Conservation (phyloP, 257 asterid genomes). For the Coffea eugenioides region DNA sequence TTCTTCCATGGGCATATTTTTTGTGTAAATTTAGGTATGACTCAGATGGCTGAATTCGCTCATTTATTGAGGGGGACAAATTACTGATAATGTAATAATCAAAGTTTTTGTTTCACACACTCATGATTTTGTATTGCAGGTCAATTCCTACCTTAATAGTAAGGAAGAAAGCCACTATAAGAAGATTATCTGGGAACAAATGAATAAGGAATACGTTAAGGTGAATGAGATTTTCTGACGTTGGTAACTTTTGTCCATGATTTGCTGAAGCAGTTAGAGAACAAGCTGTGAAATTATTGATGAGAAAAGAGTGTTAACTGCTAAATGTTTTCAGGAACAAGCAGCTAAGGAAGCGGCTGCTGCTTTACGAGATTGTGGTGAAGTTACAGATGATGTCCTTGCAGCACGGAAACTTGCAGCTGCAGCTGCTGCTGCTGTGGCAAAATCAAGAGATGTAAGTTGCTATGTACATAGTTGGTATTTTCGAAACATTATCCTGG, state of each 20-base stretch:
- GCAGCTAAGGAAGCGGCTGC: constrained; percentile 75
- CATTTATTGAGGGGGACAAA: no score
- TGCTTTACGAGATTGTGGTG: constrained; percentile 38
- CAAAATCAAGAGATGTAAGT: constrained; percentile 59
- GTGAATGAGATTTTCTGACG: constrained; percentile 32
- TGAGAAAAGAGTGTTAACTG: no score
- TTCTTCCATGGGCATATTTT: neutral
- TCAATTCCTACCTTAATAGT: constrained; percentile 56
- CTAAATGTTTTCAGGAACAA: constrained; percentile 55
- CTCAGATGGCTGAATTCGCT: neutral
- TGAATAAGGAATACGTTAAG: constrained; percentile 85
- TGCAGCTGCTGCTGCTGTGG: constrained; percentile 55
- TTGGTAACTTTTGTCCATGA: neutral
- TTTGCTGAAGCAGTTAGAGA: neutral
- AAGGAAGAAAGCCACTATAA: constrained; percentile 65
- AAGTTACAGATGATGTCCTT: constrained; percentile 52
- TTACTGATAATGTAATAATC: neutral
- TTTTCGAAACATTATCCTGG: constrained; percentile 8
- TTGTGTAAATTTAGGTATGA: neutral
- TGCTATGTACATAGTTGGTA: neutral
- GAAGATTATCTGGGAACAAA: constrained; percentile 75
- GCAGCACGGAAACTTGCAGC: constrained; percentile 62
- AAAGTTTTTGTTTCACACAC: neutral
- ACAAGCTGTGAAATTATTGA: constrained; percentile 1
- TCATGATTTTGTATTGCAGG: constrained; percentile 39